Evolutionary conservation across 768 basidiomycete genomes (phyloP), one percentile per base, ranked within the genome.

Genomic region (Pholiota conissans): DNA sequence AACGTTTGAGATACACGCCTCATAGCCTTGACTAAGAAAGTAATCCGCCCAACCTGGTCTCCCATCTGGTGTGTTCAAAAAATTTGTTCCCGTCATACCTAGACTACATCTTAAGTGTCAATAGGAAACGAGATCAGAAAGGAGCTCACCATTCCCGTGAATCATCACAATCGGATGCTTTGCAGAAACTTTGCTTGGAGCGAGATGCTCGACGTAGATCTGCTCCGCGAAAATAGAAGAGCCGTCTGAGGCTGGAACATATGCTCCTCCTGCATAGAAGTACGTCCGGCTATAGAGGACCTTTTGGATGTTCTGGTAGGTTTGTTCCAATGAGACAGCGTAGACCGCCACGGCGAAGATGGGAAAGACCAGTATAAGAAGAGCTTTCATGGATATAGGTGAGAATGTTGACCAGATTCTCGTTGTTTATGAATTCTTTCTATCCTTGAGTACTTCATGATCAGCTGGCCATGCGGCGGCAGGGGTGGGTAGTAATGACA

Each of bases 21-120:
- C 81, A 57, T 80, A 83, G 34, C 81, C 82, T 61, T 77, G 59
- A 49, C 72, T 66, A 56, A 83, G 62, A 54, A 84, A 81, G 65
- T 79, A 81, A 67, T 84, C 81, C n/a, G 78, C 78, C 82, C 82
- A 84, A n/a, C 82, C 82, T 9, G 72, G 64, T 59, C 80, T 72
- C 24, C 79, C 80, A 63, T 84, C 82, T 1, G 82, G 81, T 0
- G 82, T 83, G 54, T 81, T 82, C 42, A 84, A 63, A 63, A 82
- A 80, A 52, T 73, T 80, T 14, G 79, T 76, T 37, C 79, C 82
- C 6, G 81, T 81, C 81, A 82, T 81, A 22, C 76, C 75, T 76
- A 32, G 11, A 14, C 28, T n/a, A 18, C 35, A 20, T 18, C 30
- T 58, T 37, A n/a, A 45, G 20, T 37, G 14, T 40, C 9, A 10